Conservation (phyloP, 2,329 filamentous ascomycete genomes). For the Biscogniauxia sp. region DNA sequence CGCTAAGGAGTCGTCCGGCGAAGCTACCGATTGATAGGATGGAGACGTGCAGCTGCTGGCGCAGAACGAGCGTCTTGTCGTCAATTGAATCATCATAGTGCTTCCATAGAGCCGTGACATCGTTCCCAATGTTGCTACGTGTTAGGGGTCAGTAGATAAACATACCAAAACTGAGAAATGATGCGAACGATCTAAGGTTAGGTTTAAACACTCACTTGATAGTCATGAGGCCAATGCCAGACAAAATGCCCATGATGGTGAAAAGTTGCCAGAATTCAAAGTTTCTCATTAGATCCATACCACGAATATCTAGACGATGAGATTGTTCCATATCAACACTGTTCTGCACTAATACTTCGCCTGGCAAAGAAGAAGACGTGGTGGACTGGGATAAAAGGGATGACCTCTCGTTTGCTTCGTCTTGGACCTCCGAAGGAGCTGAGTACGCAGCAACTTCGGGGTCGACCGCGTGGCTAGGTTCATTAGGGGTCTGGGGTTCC, state of each 20-base stretch:
- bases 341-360: slow-evolving; percentile 52
- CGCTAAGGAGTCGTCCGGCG: slow-evolving; percentile 72
- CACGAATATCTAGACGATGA: slow-evolving; percentile 87
- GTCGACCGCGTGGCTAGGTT: slow-evolving; percentile 20
- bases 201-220: slow-evolving; percentile 72
- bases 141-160: background rate
- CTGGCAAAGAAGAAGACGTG: slow-evolving; percentile 47
- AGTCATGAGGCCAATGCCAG: slow-evolving; percentile 94
- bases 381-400: slow-evolving; percentile 70
- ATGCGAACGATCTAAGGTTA: no score
- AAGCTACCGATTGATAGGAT: slow-evolving; percentile 91
- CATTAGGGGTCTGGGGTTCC: slow-evolving; percentile 12
- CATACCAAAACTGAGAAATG: background rate
- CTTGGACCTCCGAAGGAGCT: slow-evolving; percentile 18
- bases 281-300: slow-evolving; percentile 67
- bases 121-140: slow-evolving; percentile 86
- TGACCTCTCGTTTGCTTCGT: slow-evolving; percentile 69
- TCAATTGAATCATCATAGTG: slow-evolving; percentile 73
- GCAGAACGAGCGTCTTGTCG: slow-evolving; percentile 72
- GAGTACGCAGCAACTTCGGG: slow-evolving; percentile 16
- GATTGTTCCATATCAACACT: slow-evolving; percentile 70
- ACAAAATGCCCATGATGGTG: slow-evolving; percentile 81
- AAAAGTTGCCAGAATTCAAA: slow-evolving; percentile 92
- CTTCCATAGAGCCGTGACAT: slow-evolving; percentile 83
- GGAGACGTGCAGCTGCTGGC: slow-evolving; percentile 89